phyloP scores from a whole-genome alignment of 1,139 yeast species.

The Meyerozyma smithsonii region DNA sequence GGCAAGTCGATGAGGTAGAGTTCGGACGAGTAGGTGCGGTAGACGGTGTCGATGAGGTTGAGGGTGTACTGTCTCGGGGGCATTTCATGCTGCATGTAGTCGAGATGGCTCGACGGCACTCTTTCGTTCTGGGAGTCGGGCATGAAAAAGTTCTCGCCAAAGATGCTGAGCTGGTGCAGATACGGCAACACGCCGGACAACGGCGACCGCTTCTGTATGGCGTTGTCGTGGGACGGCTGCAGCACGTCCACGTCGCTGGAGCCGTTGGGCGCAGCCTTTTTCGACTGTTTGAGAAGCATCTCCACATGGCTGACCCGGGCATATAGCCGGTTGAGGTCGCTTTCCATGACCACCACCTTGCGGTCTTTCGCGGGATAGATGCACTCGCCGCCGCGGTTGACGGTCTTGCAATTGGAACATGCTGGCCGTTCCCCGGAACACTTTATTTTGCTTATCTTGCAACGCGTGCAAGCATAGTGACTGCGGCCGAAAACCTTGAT shows the following conservation, averaged over 20 bases:
- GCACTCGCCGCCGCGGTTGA: constrained; percentile 33
- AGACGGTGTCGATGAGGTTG: constrained; percentile 25
- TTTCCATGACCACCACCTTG: constrained; percentile 48
- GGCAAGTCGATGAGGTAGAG: constrained; percentile 36
- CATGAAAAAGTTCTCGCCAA: constrained; percentile 16
- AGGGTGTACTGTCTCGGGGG: constrained; percentile 29
- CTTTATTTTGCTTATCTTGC: constrained; percentile 35
- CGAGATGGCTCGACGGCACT: constrained; percentile 21
- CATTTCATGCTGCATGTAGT: constrained; percentile 17
- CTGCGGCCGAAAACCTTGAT: constrained; percentile 15
- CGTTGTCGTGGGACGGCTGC: neutral
- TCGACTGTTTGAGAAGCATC: constrained; percentile 3
- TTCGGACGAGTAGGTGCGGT: constrained; percentile 33
- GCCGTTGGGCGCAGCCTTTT: neutral
- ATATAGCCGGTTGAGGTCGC: constrained; percentile 42
- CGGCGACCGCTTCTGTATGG: neutral
- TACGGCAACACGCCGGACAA: neutral
- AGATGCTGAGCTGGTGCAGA: neutral
- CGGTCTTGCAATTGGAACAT: constrained; percentile 35
- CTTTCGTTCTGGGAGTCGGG: constrained; percentile 25
- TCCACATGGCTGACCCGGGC: constrained; percentile 37
- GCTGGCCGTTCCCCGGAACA: constrained; percentile 43
- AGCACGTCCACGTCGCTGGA: neutral
- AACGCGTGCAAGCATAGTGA: constrained; percentile 32
- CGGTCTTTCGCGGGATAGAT: constrained; percentile 47